These are phyloP conservation scores for Blastobotrys petasosporus DNA, from an alignment of 1,139 yeast genomes.

Conservation along the genomic window DNA sequence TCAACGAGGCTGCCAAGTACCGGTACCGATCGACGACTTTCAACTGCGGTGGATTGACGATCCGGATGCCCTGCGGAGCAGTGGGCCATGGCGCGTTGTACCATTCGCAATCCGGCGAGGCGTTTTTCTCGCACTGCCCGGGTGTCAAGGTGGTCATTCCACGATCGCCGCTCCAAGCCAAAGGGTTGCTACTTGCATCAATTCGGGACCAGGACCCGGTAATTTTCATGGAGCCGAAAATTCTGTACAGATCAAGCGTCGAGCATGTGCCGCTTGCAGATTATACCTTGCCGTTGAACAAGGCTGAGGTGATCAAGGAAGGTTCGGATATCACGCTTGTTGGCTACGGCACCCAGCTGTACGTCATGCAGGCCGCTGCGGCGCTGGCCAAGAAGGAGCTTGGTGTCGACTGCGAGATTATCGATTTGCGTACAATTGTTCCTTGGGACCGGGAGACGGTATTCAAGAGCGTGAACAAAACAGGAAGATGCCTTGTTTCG, in stretches of 20 bases:
- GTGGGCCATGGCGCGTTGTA: slow-evolving; percentile 37
- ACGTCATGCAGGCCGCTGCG: slow-evolving; percentile 31
- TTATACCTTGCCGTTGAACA: slow-evolving; percentile 31
- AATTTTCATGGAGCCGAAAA: slow-evolving; percentile 36
- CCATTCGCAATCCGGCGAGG: slow-evolving; percentile 36
- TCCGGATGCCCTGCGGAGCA: slow-evolving; percentile 36
- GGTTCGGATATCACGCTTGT: slow-evolving; percentile 33
- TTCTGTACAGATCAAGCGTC: slow-evolving; percentile 32
- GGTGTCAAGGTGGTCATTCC: slow-evolving; percentile 36
- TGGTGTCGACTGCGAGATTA: slow-evolving; percentile 32
- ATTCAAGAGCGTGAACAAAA: slow-evolving; percentile 30
- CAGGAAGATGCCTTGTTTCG: slow-evolving; percentile 32
- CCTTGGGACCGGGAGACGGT: slow-evolving; percentile 37
- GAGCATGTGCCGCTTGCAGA: slow-evolving; percentile 35
- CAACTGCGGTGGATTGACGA: slow-evolving; percentile 33
- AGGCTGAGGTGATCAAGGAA: slow-evolving; percentile 30
- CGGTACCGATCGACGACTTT: slow-evolving; percentile 31
- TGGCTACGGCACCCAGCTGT: slow-evolving; percentile 35
- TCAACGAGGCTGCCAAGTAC: slow-evolving; percentile 36
- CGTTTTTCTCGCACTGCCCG: slow-evolving; percentile 33
- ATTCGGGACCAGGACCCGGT: slow-evolving; percentile 33
- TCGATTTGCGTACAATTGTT: slow-evolving; percentile 33
- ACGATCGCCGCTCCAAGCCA: slow-evolving; percentile 35
- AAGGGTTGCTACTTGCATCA: slow-evolving; percentile 32
- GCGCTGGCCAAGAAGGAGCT: slow-evolving; percentile 28